Percentiles rank a stretch among this genome's conserved stretches.
Evolutionary conservation across 495 filamentous ascomycete genomes (phyloP).

Genomic region (Aspergillus olivimuriae): DNA sequence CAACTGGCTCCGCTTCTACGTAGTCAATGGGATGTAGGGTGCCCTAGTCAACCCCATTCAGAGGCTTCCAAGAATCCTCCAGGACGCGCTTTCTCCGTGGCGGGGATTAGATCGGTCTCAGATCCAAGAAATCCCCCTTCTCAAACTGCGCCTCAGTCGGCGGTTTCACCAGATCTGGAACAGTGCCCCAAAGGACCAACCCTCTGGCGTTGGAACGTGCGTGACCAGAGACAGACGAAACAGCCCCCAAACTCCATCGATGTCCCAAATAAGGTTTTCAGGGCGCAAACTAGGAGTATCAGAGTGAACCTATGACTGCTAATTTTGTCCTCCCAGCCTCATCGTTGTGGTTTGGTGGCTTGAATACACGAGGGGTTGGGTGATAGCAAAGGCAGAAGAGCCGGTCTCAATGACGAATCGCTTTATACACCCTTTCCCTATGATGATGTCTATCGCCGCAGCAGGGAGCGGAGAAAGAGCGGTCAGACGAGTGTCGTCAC

Average conservation of each 20-base stretch:
- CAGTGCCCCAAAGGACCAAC: conserved; percentile 3
- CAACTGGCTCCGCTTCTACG: conserved; percentile 6
- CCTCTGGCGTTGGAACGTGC: conserved; percentile 5
- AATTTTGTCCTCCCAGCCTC: not conserved
- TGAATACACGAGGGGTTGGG: not conserved
- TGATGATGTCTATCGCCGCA: not conserved
- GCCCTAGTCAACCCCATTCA: conserved; percentile 1
- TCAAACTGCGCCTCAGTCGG: conserved; percentile 15
- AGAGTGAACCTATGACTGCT: conserved; percentile 5
- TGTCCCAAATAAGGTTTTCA: conserved; percentile 11
- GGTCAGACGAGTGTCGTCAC: not conserved
- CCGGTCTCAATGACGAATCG: not conserved
- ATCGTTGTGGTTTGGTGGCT: not conserved
- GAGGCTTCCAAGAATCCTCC: too few species aligned
- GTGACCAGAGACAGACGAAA: conserved; percentile 10
- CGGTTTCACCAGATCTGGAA: conserved; percentile 18
- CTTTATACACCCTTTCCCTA: not conserved
- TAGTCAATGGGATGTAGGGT: conserved; percentile 13
- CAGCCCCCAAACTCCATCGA: not conserved
- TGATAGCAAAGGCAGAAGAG: not conserved
- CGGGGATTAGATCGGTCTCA: too few species aligned
- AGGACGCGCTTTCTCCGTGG: too few species aligned
- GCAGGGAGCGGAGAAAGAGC: not conserved
- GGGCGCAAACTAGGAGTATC: conserved; percentile 7
- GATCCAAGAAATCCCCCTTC: conserved; percentile 5